Evolutionary conservation across 352 stramenopile species (phyloP).

Genomic region (Phytopythium sindhum): DNA sequence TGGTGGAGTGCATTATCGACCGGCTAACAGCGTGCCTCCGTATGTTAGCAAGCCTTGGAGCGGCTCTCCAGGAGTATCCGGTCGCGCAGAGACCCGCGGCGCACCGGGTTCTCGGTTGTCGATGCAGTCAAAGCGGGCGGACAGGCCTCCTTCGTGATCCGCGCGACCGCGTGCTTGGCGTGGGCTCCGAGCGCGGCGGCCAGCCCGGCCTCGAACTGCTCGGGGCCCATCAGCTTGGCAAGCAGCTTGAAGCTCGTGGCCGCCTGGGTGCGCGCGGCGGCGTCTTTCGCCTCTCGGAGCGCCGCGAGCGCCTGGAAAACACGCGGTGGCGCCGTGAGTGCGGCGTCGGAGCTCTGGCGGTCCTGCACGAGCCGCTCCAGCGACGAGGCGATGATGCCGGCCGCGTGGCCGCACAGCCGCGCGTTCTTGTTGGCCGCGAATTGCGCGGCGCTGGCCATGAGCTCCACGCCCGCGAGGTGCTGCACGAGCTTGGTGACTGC

Average conservation of each 20-base stretch:
- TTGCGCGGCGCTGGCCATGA: conserved; percentile 31
- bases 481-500: conserved; percentile 35
- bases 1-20: background rate
- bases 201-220: conserved; percentile 29
- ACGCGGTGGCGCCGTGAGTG: background rate
- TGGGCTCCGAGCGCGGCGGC: conserved; percentile 19
- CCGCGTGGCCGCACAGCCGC: conserved; percentile 50
- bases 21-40: background rate
- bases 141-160: conserved; percentile 47
- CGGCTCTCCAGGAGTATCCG: conserved; percentile 18
- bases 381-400: conserved; percentile 34
- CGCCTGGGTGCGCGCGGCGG: conserved; percentile 35
- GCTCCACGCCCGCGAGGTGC: conserved; percentile 34
- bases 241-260: conserved; percentile 37
- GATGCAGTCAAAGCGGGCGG: background rate
- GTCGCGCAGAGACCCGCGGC: conserved; percentile 30
- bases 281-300: conserved; percentile 51
- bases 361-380: conserved; percentile 22
- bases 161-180: conserved; percentile 14
- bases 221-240: conserved; percentile 29
- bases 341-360: conserved; percentile 6
- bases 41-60: background rate
- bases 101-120: conserved; percentile 7
- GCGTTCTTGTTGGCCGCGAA: conserved; percentile 62
- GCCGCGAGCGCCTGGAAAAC: conserved; percentile 38